A percentile compares a stretch with the other conserved stretches of the same genome.
Conservation (phyloP, 2,329 filamentous ascomycete genomes). For the Verruconis gallopava region DNA sequence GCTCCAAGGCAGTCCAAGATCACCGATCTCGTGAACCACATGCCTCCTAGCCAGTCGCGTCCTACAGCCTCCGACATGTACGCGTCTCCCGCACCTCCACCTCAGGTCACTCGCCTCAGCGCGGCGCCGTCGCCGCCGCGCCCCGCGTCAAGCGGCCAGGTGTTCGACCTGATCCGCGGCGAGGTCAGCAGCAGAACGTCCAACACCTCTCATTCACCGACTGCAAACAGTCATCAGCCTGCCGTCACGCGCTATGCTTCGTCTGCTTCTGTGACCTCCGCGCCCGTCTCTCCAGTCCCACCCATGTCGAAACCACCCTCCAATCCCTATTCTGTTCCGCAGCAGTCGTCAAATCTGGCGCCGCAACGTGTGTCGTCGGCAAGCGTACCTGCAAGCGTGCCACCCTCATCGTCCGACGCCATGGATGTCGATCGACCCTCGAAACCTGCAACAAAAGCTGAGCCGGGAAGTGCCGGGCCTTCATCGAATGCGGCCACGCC, state of each 20-base stretch:
- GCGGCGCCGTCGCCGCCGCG: constrained; percentile 16
- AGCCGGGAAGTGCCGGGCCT: constrained; percentile 21
- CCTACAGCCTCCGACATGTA: constrained; percentile 13
- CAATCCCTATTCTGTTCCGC: neutral
- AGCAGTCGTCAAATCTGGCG: neutral
- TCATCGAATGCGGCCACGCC: constrained; percentile 36
- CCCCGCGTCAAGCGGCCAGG: constrained; percentile 58
- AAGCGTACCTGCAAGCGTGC: neutral
- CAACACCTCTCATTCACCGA: constrained; percentile 54
- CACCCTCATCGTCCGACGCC: constrained; percentile 13
- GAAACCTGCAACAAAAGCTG: constrained; percentile 17
- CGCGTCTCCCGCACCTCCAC: constrained; percentile 1
- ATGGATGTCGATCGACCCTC: constrained; percentile 21
- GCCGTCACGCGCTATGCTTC: constrained; percentile 36
- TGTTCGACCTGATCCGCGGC: constrained; percentile 79
- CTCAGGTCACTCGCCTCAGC: constrained; percentile 7
- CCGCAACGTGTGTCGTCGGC: neutral
- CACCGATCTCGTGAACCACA: constrained; percentile 24
- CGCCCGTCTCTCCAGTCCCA: constrained; percentile 23
- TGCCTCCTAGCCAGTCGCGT: constrained; percentile 13
- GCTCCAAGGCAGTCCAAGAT: constrained; percentile 27
- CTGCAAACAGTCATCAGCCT: constrained; percentile 57
- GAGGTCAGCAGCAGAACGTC: constrained; percentile 29
- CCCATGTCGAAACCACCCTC: constrained; percentile 1
- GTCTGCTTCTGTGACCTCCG: constrained; percentile 24